These are phyloP conservation scores for Aristolochia fimbriata DNA, from an alignment of 164 flowering plant genomes.

Conservation along the genomic window DNA sequence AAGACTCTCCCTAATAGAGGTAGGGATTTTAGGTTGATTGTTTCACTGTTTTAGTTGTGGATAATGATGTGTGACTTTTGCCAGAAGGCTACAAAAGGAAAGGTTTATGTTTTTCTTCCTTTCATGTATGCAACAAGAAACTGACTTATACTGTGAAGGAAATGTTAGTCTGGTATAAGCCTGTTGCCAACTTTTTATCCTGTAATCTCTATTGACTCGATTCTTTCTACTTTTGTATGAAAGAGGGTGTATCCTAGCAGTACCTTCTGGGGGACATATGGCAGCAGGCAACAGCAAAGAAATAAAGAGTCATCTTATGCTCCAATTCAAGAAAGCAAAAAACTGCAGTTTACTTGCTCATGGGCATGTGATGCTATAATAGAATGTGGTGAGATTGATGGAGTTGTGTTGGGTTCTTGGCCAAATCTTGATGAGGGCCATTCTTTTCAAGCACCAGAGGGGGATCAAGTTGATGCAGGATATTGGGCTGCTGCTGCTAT, in stretches of 20 bases:
- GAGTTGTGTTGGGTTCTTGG: slow-evolving; percentile 91
- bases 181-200: neutral
- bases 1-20: slow-evolving; percentile 74
- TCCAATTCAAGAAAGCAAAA: slow-evolving; percentile 19
- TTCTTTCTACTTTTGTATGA: slow-evolving; percentile 11
- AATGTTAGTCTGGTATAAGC: too few relatives aligned
- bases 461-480: slow-evolving; percentile 40
- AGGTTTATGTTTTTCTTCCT: neutral
- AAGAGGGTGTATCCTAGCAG: slow-evolving; percentile 92
- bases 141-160: neutral
- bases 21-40: slow-evolving; percentile 11
- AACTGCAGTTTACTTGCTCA: slow-evolving; percentile 30
- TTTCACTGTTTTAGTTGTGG: neutral
- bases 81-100: neutral
- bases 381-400: slow-evolving; percentile 89
- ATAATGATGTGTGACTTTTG: neutral
- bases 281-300: slow-evolving; percentile 30
- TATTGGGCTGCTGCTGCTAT: slow-evolving; percentile 93
- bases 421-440: slow-evolving; percentile 26
- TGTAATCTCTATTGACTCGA: slow-evolving; percentile 14
- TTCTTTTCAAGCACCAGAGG: slow-evolving; percentile 31
- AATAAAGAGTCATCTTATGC: slow-evolving; percentile 18
- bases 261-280: slow-evolving; percentile 66
- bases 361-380: slow-evolving; percentile 29
- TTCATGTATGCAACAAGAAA: neutral